These are phyloP conservation scores for Tetrapisispora iriomotensis DNA, from an alignment of 805 yeast species.

Conservation along the genomic window DNA sequence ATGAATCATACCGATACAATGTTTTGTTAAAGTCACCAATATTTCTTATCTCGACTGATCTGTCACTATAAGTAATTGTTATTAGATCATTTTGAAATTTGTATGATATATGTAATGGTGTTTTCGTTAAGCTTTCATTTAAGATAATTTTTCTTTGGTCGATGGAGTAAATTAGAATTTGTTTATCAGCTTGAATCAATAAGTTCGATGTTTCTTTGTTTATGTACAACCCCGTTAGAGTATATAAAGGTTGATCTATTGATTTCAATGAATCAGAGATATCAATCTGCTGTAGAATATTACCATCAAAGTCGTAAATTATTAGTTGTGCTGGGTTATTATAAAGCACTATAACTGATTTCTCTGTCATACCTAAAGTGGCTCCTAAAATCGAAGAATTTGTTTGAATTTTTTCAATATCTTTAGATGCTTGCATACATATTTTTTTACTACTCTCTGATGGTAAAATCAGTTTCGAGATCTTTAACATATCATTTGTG, in stretches of 20 bases:
- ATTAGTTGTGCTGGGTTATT: slow-evolving; percentile 15
- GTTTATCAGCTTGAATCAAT: slow-evolving; percentile 16
- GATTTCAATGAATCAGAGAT: neutral
- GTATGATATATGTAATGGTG: slow-evolving; percentile 10
- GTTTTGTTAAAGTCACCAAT: slow-evolving; percentile 12
- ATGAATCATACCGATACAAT: slow-evolving; percentile 7
- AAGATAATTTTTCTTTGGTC: slow-evolving; percentile 22
- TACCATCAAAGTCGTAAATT: slow-evolving; percentile 24
- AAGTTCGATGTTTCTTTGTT: slow-evolving; percentile 26
- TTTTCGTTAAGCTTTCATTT: slow-evolving; percentile 6
- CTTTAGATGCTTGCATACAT: slow-evolving; percentile 2
- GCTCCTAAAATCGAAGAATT: slow-evolving; percentile 10
- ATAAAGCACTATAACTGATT: slow-evolving; percentile 21
- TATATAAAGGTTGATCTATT: neutral
- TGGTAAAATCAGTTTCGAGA: slow-evolving; percentile 10
- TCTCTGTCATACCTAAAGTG: slow-evolving; percentile 27
- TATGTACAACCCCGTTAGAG: slow-evolving; percentile 9
- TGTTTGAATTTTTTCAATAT: slow-evolving; percentile 5
- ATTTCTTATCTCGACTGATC: slow-evolving; percentile 19
- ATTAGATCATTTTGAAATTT: slow-evolving; percentile 9
- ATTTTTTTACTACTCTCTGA: slow-evolving; percentile 1
- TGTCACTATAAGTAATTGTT: slow-evolving; percentile 15
- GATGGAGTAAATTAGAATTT: slow-evolving; percentile 22
- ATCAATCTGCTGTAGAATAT: slow-evolving; percentile 14
- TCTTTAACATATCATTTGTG: slow-evolving; percentile 7